A percentile compares a stretch with the other conserved stretches of the same genome.
Conservation (phyloP, 2,329 filamentous ascomycete genomes). For the Venturia asperata region DNA sequence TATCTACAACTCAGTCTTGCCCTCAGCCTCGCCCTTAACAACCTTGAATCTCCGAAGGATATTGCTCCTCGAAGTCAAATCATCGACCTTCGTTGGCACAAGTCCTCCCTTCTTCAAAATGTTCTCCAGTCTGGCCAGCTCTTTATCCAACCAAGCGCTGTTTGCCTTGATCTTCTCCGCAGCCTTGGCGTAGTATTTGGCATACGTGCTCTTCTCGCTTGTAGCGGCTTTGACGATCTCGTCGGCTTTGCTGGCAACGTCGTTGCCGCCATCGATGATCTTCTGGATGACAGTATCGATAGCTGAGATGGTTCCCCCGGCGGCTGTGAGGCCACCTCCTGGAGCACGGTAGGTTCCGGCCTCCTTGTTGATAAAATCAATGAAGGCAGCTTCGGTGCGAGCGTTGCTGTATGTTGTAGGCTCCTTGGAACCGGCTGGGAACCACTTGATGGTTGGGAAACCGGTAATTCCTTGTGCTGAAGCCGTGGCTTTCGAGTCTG, state of each 20-base stretch:
- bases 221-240: slow-evolving; percentile 67
- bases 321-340: slow-evolving; percentile 70
- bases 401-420: slow-evolving; percentile 65
- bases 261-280: slow-evolving; percentile 55
- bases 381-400: slow-evolving; percentile 67
- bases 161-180: slow-evolving; percentile 77
- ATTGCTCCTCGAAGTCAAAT: slow-evolving; percentile 79
- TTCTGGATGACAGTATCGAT: slow-evolving; percentile 71
- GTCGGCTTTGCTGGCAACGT: slow-evolving; percentile 55
- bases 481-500: slow-evolving; percentile 73
- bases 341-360: slow-evolving; percentile 75
- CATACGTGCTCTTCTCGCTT: slow-evolving; percentile 57
- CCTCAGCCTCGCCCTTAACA: slow-evolving; percentile 42
- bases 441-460: slow-evolving; percentile 98
- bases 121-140: slow-evolving; percentile 70
- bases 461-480: slow-evolving; percentile 69
- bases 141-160: slow-evolving; percentile 74
- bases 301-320: slow-evolving; percentile 73
- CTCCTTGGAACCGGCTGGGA: slow-evolving; percentile 74
- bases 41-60: slow-evolving; percentile 71
- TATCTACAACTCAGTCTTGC: slow-evolving; percentile 63
- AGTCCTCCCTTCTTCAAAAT: slow-evolving; percentile 82
- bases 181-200: slow-evolving; percentile 89
- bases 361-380: slow-evolving; percentile 81
- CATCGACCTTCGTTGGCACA: slow-evolving; percentile 78